Evolutionary conservation across 805 yeast species (phyloP).

Genomic region (Kodamaea lidongshanica): DNA sequence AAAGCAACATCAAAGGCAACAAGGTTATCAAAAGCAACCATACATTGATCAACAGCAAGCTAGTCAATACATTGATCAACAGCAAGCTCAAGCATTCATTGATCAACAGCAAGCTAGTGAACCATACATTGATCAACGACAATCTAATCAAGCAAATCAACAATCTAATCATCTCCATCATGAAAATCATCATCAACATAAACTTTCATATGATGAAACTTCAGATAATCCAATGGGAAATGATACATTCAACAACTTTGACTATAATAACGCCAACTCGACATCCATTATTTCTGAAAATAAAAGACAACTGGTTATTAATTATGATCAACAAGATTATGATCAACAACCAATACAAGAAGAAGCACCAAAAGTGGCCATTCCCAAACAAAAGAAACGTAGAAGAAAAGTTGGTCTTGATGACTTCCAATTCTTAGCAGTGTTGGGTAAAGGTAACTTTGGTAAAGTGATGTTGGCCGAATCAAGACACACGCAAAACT

Average conservation of each 20-base stretch:
- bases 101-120: slow-evolving; percentile 11
- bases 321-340: slow-evolving; percentile 1
- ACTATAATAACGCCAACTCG: slow-evolving; percentile 20
- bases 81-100: slow-evolving; percentile 11
- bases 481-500: slow-evolving; percentile 68
- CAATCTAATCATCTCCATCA: slow-evolving; percentile 8
- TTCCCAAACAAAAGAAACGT: slow-evolving; percentile 25
- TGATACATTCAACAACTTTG: slow-evolving; percentile 18
- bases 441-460: slow-evolving; percentile 95
- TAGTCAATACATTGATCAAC: slow-evolving; percentile 12
- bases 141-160: slow-evolving; percentile 3
- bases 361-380: slow-evolving; percentile 2
- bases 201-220: slow-evolving; percentile 8
- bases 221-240: slow-evolving; percentile 8
- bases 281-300: no score
- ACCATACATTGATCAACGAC: slow-evolving; percentile 8
- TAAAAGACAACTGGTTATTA: no score
- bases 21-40: slow-evolving; percentile 14
- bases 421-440: slow-evolving; percentile 91
- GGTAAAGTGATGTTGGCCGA: slow-evolving; percentile 98
- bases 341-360: slow-evolving; percentile 2
- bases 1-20: slow-evolving; percentile 12
- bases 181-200: slow-evolving; percentile 8
- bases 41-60: slow-evolving; percentile 17
- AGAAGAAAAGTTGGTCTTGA: slow-evolving; percentile 84